Percentiles rank a stretch among this genome's conserved stretches.
Conservation (phyloP, 352 stramenopile species). For the Aphanomyces astaci region DNA sequence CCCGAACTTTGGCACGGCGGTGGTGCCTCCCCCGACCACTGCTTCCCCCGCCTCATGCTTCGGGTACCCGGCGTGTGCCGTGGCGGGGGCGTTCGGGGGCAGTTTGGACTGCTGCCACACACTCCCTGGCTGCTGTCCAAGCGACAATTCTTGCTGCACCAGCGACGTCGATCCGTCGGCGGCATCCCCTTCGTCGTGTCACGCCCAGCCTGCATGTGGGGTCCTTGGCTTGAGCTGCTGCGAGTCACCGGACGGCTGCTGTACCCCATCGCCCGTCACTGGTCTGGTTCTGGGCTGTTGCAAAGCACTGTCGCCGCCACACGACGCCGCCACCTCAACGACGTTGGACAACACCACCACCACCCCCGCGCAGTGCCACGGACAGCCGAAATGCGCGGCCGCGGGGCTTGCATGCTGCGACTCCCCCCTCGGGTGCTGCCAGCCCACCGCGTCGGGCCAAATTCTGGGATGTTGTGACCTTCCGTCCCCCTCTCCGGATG, state of each 20-base stretch:
- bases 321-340: neutral
- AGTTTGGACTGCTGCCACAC: slow-evolving; percentile 54
- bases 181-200: slow-evolving; percentile 21
- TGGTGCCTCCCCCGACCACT: slow-evolving; percentile 29
- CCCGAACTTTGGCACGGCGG: slow-evolving; percentile 30
- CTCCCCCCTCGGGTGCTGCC: slow-evolving; percentile 38
- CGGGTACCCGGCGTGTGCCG: slow-evolving; percentile 45
- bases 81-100: slow-evolving; percentile 49
- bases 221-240: slow-evolving; percentile 52
- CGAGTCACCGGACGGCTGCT: slow-evolving; percentile 57
- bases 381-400: slow-evolving; percentile 36
- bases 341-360: neutral
- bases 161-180: slow-evolving; percentile 32
- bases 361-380: slow-evolving; percentile 27
- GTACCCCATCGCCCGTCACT: neutral
- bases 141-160: slow-evolving; percentile 47
- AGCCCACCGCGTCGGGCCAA: slow-evolving; percentile 25
- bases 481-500: neutral
- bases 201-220: slow-evolving; percentile 52
- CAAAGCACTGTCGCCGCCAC: neutral
- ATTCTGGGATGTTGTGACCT: slow-evolving; percentile 27
- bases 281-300: slow-evolving; percentile 9
- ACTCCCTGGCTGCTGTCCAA: slow-evolving; percentile 64
- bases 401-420: slow-evolving; percentile 42
- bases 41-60: slow-evolving; percentile 42